Conservation (phyloP, 2,329 filamentous ascomycete genomes). For the Xylariaceae sp. region DNA sequence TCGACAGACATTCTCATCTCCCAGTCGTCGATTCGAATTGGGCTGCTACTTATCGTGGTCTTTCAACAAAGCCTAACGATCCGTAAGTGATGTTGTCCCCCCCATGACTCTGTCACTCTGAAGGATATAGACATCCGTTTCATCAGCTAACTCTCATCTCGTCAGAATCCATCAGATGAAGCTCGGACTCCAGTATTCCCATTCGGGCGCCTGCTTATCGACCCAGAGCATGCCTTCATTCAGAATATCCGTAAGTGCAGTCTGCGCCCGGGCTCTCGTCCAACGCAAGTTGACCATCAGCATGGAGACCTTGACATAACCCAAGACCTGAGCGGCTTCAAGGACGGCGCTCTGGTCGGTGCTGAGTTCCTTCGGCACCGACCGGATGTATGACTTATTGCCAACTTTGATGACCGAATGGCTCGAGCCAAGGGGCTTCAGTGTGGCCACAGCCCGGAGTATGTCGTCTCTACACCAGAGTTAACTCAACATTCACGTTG, state of each 20-base stretch:
- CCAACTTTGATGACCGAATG: slow-evolving; percentile 84
- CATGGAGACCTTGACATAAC: slow-evolving; percentile 87
- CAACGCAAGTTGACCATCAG: slow-evolving; percentile 79
- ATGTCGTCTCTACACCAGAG: slow-evolving; percentile 68
- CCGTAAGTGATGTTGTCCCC: background rate
- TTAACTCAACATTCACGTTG: slow-evolving; percentile 11
- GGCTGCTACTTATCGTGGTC: background rate
- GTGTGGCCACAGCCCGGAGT: slow-evolving; percentile 77
- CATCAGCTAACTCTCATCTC: slow-evolving; percentile 19
- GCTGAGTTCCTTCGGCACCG: slow-evolving; percentile 90
- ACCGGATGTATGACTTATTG: slow-evolving; percentile 79
- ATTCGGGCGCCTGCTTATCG: slow-evolving; percentile 77
- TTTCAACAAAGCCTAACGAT: background rate
- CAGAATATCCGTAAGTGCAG: slow-evolving; percentile 84
- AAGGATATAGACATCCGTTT: background rate
- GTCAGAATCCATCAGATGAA: slow-evolving; percentile 48
- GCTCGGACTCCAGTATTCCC: slow-evolving; percentile 88
- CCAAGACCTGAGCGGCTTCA: slow-evolving; percentile 83
- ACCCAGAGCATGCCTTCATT: slow-evolving; percentile 91
- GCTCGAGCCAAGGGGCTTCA: slow-evolving; percentile 80
- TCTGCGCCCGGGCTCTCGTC: slow-evolving; percentile 78
- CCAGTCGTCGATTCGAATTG: background rate
- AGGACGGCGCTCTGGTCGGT: slow-evolving; percentile 89
- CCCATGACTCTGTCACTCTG: background rate
- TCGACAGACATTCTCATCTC: background rate